Evolutionary conservation across 2,329 filamentous ascomycete genomes (phyloP), one percentile per base, ranked within the genome.

Genomic region (Podosphaera xanthii): DNA sequence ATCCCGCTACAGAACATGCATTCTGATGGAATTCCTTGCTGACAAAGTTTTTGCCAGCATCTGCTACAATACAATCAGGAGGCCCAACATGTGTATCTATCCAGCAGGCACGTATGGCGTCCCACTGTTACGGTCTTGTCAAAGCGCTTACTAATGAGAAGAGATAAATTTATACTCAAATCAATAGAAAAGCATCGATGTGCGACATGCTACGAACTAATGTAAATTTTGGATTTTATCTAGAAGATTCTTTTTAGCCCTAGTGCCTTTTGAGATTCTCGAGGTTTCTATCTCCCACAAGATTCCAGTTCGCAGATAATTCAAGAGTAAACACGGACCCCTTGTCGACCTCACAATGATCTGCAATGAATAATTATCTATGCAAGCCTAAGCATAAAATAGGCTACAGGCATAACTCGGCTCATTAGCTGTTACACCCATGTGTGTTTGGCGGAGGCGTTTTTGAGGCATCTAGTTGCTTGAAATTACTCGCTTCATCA

Each of bases 281-380:
- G 59, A 61, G 2, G 46, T 61, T 10, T 61, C 48, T 3, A 59
- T 59, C 54, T 38, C 59, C 44, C 54, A 61, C 0, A 22, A 22
- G 22, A 22, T 22, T 22, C 22, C 22, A 22, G 22, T 35, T 2
- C 60, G 35, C 46, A 61, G 30, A 1, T 14, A 30, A 35, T 52
- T 31, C 48, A 22, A 22, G 22, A 22, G 22, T 22, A 22, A 22
- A 22, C 22, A 22, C 22, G 22, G 22, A 22, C 22, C 6, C 9
- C 9, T 12, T 52, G 14, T 44, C 8, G 8, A 8, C 14, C 14
- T 8, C 40, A 44, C 8, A 44, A 44, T 8, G 14, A 44, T 44
- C 40, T 44, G 8, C 14, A 44, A 14, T 14, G 40, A 44, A 44
- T 8, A 8, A 44, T 44, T 44, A 44, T 22, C 8, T 30, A 30